Conservation (phyloP, 2,329 filamentous ascomycete genomes). For the Arthrobotrys megalospora region DNA sequence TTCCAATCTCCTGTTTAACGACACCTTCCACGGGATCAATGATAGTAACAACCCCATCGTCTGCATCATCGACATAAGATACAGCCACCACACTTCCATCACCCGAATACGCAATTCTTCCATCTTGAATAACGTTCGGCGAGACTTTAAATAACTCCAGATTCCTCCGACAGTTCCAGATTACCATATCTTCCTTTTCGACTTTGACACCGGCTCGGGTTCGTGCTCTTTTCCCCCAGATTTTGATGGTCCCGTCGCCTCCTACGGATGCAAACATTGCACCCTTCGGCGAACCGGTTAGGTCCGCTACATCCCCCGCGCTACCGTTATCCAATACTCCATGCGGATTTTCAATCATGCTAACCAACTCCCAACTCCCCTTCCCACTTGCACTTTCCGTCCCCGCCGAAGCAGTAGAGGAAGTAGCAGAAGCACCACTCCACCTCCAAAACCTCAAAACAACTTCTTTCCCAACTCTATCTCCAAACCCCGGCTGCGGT, state of each 20-base stretch:
- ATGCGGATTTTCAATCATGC: constrained; percentile 88
- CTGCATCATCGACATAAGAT: constrained; percentile 72
- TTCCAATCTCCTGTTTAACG: constrained; percentile 77
- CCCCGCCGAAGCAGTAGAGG: neutral
- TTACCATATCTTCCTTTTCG: constrained; percentile 49
- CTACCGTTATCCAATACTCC: constrained; percentile 67
- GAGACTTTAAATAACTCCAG: constrained; percentile 49
- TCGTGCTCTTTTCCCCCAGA: constrained; percentile 84
- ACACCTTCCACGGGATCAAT: constrained; percentile 80
- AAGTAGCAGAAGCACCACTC: constrained; percentile 63
- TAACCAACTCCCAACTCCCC: constrained; percentile 80
- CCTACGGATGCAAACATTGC: constrained; percentile 87
- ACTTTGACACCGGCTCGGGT: constrained; percentile 74
- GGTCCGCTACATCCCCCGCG: constrained; percentile 76
- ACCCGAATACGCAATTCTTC: constrained; percentile 44
- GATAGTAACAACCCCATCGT: constrained; percentile 70
- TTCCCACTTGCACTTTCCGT: constrained; percentile 67
- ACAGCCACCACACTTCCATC: constrained; percentile 70
- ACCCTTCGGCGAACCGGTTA: constrained; percentile 79
- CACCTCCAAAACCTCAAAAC: constrained; percentile 92
- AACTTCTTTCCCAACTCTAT: constrained; percentile 76
- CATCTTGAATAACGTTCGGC: constrained; percentile 37
- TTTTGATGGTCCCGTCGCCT: constrained; percentile 80
- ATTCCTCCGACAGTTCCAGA: constrained; percentile 54
- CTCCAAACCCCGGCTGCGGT: constrained; percentile 37